Evolutionary conservation across 2,329 filamentous ascomycete species (phyloP).

Genomic region (Xylariaceae sp.): DNA sequence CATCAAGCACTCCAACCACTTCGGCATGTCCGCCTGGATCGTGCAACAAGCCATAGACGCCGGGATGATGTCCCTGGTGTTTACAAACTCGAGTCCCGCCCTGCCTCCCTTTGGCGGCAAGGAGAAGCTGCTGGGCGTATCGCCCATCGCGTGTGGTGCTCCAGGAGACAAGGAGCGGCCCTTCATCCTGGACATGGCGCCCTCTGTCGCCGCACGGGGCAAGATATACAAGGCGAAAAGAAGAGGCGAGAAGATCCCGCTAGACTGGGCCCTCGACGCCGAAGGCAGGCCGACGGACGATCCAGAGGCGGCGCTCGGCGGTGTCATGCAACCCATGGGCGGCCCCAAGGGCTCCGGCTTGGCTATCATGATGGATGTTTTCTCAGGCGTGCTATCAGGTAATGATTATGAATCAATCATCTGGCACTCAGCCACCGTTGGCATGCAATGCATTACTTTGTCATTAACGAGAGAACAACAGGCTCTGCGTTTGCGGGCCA

Average conservation of each 20-base stretch:
- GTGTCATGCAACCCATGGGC: conserved; percentile 82
- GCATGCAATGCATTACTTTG: no score
- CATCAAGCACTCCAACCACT: conserved; percentile 74
- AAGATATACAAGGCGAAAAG: conserved; percentile 68
- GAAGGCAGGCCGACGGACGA: conserved; percentile 67
- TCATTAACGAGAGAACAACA: conserved; percentile 4
- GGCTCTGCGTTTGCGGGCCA: conserved; percentile 73
- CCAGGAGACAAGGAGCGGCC: conserved; percentile 53
- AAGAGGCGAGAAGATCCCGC: conserved; percentile 62
- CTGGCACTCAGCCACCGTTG: no score
- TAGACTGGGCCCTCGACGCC: conserved; percentile 69
- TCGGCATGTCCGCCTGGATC: conserved; percentile 77
- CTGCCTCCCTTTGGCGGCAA: conserved; percentile 66
- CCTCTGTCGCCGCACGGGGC: conserved; percentile 62
- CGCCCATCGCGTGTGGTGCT: conserved; percentile 70
- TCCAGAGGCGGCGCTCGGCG: conserved; percentile 62
- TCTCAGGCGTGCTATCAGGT: conserved; percentile 67
- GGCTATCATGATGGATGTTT: conserved; percentile 84
- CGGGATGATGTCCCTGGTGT: conserved; percentile 64
- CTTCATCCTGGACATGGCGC: conserved; percentile 74
- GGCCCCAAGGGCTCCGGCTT: conserved; percentile 76
- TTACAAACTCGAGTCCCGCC: conserved; percentile 67
- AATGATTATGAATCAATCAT: no score
- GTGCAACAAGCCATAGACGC: conserved; percentile 72
- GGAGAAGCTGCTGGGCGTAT: conserved; percentile 66